Conservation (phyloP, 768 basidiomycete genomes). For the Tulasnella sp. region DNA sequence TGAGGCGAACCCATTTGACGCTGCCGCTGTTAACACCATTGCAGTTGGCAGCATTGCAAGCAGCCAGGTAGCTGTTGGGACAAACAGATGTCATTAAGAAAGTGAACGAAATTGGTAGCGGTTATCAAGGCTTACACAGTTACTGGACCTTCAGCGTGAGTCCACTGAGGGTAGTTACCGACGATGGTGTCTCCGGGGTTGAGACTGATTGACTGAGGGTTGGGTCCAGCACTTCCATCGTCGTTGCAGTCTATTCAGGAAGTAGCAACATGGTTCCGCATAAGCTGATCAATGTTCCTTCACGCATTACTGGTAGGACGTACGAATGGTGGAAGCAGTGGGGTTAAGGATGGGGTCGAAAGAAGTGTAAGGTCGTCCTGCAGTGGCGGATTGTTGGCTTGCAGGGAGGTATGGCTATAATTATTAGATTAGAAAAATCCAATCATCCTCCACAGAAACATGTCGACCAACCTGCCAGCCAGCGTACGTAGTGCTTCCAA, state of each 20-base stretch:
- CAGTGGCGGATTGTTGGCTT: constrained; percentile 13
- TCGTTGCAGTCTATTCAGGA: constrained; percentile 23
- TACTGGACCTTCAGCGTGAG: constrained; percentile 26
- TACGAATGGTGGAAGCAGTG: constrained; percentile 22
- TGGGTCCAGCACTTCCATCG: constrained; percentile 23
- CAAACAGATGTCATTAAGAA: background rate
- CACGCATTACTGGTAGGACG: background rate
- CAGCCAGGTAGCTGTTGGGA: constrained; percentile 18
- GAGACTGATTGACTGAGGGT: constrained; percentile 10
- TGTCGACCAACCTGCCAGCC: constrained; percentile 16
- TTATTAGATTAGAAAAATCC: background rate
- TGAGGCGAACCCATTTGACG: background rate
- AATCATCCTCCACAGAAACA: background rate
- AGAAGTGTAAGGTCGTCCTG: constrained; percentile 19
- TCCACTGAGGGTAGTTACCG: constrained; percentile 28
- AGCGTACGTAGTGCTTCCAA: constrained; percentile 25
- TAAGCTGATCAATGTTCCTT: background rate
- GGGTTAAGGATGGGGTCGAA: constrained; percentile 24
- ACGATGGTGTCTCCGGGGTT: constrained; percentile 23
- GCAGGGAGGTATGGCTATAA: constrained; percentile 10
- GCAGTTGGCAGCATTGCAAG: constrained; percentile 8
- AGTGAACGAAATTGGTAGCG: background rate
- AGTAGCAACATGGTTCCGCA: background rate
- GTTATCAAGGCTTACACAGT: constrained; percentile 19
- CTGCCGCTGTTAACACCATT: constrained; percentile 16